Percentiles rank a stretch among this genome's conserved stretches.
Conservation (phyloP, 192 early-diverging fungal genomes). For the Oehlia diaphana region DNA sequence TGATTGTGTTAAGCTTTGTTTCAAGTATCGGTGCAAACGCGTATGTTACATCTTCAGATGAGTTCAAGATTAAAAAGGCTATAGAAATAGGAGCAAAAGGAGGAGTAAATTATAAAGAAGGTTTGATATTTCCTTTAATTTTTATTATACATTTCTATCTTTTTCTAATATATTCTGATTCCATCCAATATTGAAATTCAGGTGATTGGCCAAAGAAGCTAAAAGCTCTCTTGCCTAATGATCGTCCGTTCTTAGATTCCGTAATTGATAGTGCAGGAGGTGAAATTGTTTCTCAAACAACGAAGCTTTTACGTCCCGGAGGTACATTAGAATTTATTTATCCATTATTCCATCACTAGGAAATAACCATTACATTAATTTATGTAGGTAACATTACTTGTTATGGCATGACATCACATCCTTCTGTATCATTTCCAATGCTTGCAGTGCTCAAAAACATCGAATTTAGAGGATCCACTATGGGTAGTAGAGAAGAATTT, state of each 20-base stretch:
- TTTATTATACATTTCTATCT: not conserved
- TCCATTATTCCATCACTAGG: not conserved
- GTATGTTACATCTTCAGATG: conserved; percentile 66
- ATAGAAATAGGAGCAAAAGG: conserved; percentile 63
- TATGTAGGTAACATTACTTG: not conserved
- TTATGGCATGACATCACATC: not conserved
- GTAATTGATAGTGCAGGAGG: conserved; percentile 73
- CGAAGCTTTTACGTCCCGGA: conserved; percentile 45
- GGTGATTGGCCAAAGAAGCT: conserved; percentile 50
- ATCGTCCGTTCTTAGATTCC: conserved; percentile 39
- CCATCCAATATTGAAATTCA: conserved; percentile 18
- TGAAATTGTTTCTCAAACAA: conserved; percentile 41
- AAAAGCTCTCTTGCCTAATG: conserved; percentile 36
- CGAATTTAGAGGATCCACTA: conserved; percentile 60
- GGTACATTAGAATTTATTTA: conserved; percentile 51
- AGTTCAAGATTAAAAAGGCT: conserved; percentile 62
- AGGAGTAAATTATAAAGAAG: conserved; percentile 68
- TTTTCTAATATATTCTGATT: not conserved
- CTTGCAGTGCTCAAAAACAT: conserved; percentile 59
- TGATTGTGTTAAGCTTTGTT: conserved; percentile 66
- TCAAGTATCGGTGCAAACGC: conserved; percentile 68
- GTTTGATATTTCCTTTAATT: conserved; percentile 28
- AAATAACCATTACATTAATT: not conserved
- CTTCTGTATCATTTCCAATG: not conserved
- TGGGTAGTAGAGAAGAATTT: conserved; percentile 68